These are phyloP conservation scores for Yamadazyma epiphylla DNA, from an alignment of 1,139 yeast genomes.

Conservation along the genomic window DNA sequence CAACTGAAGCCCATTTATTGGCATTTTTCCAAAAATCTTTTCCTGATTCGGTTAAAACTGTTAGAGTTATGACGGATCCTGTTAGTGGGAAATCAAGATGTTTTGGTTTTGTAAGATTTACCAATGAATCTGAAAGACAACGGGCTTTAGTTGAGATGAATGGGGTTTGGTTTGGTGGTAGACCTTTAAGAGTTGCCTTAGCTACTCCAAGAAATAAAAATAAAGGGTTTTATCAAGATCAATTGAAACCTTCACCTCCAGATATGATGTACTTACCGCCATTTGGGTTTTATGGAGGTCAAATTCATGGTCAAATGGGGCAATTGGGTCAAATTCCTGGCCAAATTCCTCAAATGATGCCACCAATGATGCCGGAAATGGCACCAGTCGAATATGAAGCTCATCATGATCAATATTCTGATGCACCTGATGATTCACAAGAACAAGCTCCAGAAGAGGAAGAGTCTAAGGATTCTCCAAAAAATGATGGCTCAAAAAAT, in stretches of 20 bases:
- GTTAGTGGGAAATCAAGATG: slow-evolving; percentile 69
- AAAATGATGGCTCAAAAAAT: background rate
- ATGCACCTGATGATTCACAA: background rate
- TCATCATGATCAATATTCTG: no score
- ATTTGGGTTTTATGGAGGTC: slow-evolving; percentile 6
- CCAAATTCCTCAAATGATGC: background rate
- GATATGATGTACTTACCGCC: slow-evolving; percentile 16
- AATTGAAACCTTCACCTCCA: slow-evolving; percentile 8
- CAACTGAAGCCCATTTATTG: slow-evolving; percentile 65
- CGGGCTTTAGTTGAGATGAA: slow-evolving; percentile 69
- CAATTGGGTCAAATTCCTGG: background rate
- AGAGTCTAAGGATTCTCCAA: background rate
- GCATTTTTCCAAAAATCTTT: slow-evolving; percentile 64
- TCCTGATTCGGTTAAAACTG: slow-evolving; percentile 60
- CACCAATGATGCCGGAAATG: background rate
- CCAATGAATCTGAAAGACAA: slow-evolving; percentile 59
- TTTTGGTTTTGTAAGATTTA: slow-evolving; percentile 72
- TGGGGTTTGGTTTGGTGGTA: slow-evolving; percentile 70
- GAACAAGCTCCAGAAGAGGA: background rate
- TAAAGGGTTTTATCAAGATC: slow-evolving; percentile 3
- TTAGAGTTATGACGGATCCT: slow-evolving; percentile 74
- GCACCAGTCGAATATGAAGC: slow-evolving; percentile 2
- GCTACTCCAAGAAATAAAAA: slow-evolving; percentile 52
- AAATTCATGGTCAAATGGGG: background rate
- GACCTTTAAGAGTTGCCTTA: slow-evolving; percentile 69